Conservation (phyloP, 176 grass and related monocot genomes). For the Elymus sibiricus region DNA sequence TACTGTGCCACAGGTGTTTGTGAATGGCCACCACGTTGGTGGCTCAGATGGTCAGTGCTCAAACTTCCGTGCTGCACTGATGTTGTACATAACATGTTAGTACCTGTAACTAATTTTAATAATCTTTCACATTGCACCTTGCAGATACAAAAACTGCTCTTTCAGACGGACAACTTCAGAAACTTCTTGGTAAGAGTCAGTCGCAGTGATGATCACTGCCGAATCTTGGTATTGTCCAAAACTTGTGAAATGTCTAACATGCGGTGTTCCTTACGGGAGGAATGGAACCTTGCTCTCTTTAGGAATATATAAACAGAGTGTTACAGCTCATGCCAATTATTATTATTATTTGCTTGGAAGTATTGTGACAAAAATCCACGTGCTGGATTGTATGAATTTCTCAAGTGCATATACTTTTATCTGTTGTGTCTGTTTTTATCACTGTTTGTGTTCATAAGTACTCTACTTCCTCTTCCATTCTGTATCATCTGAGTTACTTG, state of each 20-base stretch:
- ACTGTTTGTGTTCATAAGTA: not conserved
- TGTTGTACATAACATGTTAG: not conserved
- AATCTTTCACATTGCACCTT: not conserved
- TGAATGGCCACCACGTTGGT: constrained; percentile 86
- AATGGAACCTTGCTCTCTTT: not conserved
- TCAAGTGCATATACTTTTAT: not conserved
- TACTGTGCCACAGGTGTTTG: constrained; percentile 91
- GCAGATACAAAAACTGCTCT: constrained; percentile 55
- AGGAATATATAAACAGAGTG: not conserved
- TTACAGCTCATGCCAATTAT: not conserved
- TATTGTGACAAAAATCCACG: constrained; percentile 15
- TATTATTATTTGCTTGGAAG: not conserved
- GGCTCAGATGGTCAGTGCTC: constrained; percentile 71
- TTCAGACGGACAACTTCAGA: constrained; percentile 60
- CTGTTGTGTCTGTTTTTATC: not conserved
- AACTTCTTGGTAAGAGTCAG: constrained; percentile 62
- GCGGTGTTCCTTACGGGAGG: not conserved
- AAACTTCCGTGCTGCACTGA: constrained; percentile 4
- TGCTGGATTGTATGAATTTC: constrained; percentile 4
- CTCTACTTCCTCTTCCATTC: not conserved
- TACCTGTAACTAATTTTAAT: constrained; percentile 4
- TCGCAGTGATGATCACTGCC: constrained; percentile 22
- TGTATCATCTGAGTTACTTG: not conserved
- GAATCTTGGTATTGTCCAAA: constrained; percentile 8
- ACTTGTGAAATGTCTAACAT: constrained; percentile 3